phyloP scores from a whole-genome alignment of 192 early-diverging fungal genomes.

The Entrophospora sp. region DNA sequence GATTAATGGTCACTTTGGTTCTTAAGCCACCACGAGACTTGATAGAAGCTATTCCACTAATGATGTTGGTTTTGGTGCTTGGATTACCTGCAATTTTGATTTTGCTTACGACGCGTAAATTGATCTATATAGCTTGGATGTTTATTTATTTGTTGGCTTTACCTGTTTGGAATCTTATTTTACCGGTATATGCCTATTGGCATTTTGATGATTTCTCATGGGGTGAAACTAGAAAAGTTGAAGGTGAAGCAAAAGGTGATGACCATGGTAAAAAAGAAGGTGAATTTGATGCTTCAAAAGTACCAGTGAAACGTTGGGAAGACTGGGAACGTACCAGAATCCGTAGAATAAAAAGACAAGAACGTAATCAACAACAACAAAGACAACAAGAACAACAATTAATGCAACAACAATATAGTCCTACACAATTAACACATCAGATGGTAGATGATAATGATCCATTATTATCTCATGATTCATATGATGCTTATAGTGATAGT shows the following conservation, averaged over 20 bases:
- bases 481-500: too few relatives aligned
- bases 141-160: constrained; percentile 70
- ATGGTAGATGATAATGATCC: too few relatives aligned
- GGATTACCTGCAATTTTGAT: constrained; percentile 87
- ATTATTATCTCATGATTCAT: too few relatives aligned
- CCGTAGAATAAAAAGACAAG: constrained; percentile 58
- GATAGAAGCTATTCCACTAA: constrained; percentile 57
- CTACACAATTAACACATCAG: neutral
- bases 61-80: constrained; percentile 72
- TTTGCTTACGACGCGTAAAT: constrained; percentile 74
- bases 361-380: constrained; percentile 26
- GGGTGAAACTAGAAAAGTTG: constrained; percentile 67
- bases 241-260: constrained; percentile 61
- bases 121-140: constrained; percentile 92
- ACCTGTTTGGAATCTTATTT: constrained; percentile 88
- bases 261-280: constrained; percentile 73
- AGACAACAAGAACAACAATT: constrained; percentile 18
- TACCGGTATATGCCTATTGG: constrained; percentile 89
- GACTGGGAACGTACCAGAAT: constrained; percentile 68
- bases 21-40: constrained; percentile 47
- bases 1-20: constrained; percentile 49
- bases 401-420: too few relatives aligned
- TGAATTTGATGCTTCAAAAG: constrained; percentile 67
- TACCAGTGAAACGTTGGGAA: constrained; percentile 42
- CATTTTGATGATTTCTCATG: constrained; percentile 89